These are phyloP conservation scores for Trichoderma citrinoviride DNA, from an alignment of 2,329 filamentous ascomycete genomes.

Conservation along the genomic window DNA sequence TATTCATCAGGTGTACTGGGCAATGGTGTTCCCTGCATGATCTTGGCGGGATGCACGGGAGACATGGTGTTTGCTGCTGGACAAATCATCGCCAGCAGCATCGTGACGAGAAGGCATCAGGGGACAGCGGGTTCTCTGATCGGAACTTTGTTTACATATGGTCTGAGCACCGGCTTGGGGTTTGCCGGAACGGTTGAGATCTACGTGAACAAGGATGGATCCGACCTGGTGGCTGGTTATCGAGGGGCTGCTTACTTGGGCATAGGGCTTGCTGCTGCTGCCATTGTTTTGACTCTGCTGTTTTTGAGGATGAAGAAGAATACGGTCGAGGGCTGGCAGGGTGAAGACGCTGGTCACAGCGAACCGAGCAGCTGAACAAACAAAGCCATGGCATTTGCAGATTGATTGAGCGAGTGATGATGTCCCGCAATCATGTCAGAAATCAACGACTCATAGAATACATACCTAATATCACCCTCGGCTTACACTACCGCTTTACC, in stretches of 20 bases:
- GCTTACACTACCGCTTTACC: too few species aligned
- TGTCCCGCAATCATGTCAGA: too few species aligned
- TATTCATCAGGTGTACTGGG: not conserved
- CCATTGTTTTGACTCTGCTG: not conserved
- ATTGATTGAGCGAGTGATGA: too few species aligned
- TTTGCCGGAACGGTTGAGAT: conserved; percentile 1
- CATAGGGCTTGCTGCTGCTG: not conserved
- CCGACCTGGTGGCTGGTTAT: not conserved
- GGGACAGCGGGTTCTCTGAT: not conserved
- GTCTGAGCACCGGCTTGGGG: not conserved
- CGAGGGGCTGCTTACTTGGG: not conserved
- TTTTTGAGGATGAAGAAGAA: conserved; percentile 6
- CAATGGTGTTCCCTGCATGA: not conserved
- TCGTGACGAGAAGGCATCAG: not conserved
- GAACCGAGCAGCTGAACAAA: not conserved
- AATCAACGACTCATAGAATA: too few species aligned
- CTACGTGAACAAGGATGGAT: not conserved
- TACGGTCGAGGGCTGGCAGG: not conserved
- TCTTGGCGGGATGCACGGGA: not conserved
- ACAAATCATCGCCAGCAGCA: not conserved
- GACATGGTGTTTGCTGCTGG: conserved; percentile 14
- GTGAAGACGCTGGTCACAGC: not conserved
- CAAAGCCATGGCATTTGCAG: too few species aligned
- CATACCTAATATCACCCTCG: too few species aligned
- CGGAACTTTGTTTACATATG: not conserved